phyloP scores from a whole-genome alignment of 2,329 filamentous ascomycete genomes.

The Fusarium chuoi region DNA sequence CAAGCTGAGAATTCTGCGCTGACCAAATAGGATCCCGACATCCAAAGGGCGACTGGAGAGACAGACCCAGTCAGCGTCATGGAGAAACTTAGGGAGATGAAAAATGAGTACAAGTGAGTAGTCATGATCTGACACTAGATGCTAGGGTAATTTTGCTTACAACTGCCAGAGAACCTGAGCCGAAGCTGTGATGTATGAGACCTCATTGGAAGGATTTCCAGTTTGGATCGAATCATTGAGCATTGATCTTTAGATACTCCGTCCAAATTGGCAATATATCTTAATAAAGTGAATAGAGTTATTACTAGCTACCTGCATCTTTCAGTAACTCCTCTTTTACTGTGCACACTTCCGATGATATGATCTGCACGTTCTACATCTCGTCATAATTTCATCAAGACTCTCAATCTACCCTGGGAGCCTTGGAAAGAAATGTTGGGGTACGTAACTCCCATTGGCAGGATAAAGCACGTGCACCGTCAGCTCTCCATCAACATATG shows the following conservation, averaged over 20 bases:
- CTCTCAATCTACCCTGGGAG: neutral
- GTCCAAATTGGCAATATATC: neutral
- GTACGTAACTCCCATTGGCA: neutral
- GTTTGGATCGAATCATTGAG: neutral
- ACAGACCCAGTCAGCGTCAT: neutral
- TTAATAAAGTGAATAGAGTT: neutral
- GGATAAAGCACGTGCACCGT: neutral
- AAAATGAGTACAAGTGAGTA: neutral
- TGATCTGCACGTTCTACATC: neutral
- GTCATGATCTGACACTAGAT: rapidly evolving
- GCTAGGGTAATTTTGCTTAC: neutral
- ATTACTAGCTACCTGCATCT: too few relatives aligned
- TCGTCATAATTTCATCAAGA: neutral
- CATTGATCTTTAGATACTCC: too few relatives aligned
- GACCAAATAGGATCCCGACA: neutral
- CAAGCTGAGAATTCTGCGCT: rapidly evolving
- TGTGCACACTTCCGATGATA: neutral
- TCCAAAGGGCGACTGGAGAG: neutral
- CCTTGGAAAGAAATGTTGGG: neutral
- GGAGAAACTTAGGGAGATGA: neutral
- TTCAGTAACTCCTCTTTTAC: too few relatives aligned
- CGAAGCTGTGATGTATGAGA: neutral
- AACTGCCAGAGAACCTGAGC: neutral
- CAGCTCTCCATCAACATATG: neutral
- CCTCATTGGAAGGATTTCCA: rapidly evolving